phyloP scores from a whole-genome alignment of 495 filamentous ascomycete species.

The Apiosordaria backusii region DNA sequence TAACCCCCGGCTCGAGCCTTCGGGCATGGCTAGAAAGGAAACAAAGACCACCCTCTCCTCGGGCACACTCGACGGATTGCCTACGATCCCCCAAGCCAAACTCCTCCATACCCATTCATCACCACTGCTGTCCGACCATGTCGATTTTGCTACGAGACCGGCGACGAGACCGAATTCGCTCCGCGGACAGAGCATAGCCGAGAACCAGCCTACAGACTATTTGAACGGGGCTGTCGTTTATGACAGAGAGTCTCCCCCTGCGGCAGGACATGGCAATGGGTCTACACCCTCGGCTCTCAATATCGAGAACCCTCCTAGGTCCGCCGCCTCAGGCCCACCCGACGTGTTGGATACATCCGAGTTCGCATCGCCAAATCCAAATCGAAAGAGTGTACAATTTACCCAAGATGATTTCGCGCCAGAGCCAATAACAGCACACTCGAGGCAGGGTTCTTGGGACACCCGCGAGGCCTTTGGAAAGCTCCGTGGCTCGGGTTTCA shows the following conservation, averaged over 20 bases:
- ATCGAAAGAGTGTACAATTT: constrained; percentile 60
- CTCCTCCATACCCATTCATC: constrained; percentile 12
- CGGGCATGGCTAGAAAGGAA: constrained; percentile 20
- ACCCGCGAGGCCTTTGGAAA: constrained; percentile 53
- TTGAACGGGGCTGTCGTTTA: constrained; percentile 42
- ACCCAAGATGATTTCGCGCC: constrained; percentile 46
- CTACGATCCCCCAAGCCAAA: constrained; percentile 31
- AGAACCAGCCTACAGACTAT: constrained; percentile 40
- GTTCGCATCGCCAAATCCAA: constrained; percentile 15
- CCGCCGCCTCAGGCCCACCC: constrained; percentile 2
- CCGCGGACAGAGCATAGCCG: constrained; percentile 11
- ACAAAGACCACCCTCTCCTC: constrained; percentile 23
- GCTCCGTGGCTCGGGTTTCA: constrained; percentile 59
- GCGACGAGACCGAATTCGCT: constrained; percentile 18
- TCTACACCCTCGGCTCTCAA: constrained; percentile 11
- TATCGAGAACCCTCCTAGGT: constrained; percentile 12
- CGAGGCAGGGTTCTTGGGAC: constrained; percentile 55
- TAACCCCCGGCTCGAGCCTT: constrained; percentile 15
- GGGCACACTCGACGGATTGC: constrained; percentile 27
- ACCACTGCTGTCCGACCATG: constrained; percentile 29
- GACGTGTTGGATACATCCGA: constrained; percentile 18
- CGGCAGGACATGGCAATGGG: neutral
- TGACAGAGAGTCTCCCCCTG: constrained; percentile 28
- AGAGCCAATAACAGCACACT: constrained; percentile 43
- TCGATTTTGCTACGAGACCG: constrained; percentile 29